phyloP scores from a whole-genome alignment of 768 basidiomycete species.

The Pleurotus djamor region DNA sequence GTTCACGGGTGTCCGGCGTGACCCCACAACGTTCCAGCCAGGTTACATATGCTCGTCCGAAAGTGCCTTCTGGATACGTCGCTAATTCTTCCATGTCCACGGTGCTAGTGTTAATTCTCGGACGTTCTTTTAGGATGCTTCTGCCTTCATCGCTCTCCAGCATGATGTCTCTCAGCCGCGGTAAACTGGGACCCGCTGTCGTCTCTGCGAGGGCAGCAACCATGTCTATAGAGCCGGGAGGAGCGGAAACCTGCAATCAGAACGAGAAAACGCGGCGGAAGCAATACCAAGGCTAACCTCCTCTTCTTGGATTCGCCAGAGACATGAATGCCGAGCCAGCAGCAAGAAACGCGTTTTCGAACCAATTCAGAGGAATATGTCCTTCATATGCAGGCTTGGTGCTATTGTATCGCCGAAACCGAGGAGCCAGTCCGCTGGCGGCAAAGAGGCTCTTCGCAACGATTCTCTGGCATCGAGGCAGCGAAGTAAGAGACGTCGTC shows the following conservation, averaged over 20 bases:
- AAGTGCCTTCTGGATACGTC: constrained; percentile 71
- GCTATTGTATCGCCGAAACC: constrained; percentile 12
- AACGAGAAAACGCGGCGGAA: neutral
- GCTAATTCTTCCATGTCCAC: constrained; percentile 71
- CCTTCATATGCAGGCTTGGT: constrained; percentile 65
- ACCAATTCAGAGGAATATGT: constrained; percentile 76
- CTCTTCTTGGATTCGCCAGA: constrained; percentile 76
- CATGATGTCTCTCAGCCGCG: constrained; percentile 76
- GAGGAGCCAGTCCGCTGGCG: neutral
- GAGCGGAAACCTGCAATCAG: neutral
- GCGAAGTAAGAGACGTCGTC: neutral
- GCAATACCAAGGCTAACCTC: constrained; percentile 51
- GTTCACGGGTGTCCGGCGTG: constrained; percentile 91
- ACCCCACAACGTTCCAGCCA: constrained; percentile 90
- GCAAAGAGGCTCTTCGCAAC: neutral
- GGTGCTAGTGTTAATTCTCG: constrained; percentile 74
- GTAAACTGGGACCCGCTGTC: constrained; percentile 78
- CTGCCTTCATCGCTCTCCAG: constrained; percentile 80
- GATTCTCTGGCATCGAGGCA: neutral
- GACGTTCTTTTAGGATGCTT: constrained; percentile 78
- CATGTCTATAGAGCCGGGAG: constrained; percentile 65
- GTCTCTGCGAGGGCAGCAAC: constrained; percentile 93
- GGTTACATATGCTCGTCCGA: constrained; percentile 83
- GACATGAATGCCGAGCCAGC: constrained; percentile 85
- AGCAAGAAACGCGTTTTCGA: constrained; percentile 85